phyloP scores from a whole-genome alignment of 1,284 basidiomycete genomes.

The Cutaneotrichosporon sp. region DNA sequence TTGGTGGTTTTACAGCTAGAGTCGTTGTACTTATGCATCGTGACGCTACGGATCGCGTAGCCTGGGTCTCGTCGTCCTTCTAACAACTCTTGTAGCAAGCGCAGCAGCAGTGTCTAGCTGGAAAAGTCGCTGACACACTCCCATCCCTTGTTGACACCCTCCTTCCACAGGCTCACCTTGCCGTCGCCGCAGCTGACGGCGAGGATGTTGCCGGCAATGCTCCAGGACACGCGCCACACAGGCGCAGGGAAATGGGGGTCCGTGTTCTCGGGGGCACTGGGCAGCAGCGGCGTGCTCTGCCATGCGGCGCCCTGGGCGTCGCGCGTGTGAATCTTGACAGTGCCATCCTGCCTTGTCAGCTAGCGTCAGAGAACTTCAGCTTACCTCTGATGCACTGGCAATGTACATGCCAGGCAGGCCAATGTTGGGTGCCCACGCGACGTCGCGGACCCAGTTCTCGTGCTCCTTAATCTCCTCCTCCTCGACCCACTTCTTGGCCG shows the following conservation, averaged over 20 bases:
- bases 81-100: too few relatives aligned
- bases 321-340: conserved; percentile 92
- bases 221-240: conserved; percentile 97
- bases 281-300: conserved; percentile 79
- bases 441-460: conserved; percentile 95
- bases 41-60: conserved; percentile 1
- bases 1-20: background rate
- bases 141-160: conserved; percentile 92
- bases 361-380: conserved; percentile 22
- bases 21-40: conserved; percentile 18
- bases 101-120: conserved; percentile 51
- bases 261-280: conserved; percentile 51
- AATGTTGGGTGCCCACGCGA: conserved; percentile 95
- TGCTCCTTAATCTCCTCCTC: conserved; percentile 86
- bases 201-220: conserved; percentile 88
- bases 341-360: conserved; percentile 61
- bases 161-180: conserved; percentile 97
- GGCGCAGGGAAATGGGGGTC: conserved; percentile 84
- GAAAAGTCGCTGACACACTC: conserved; percentile 93
- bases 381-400: conserved; percentile 84
- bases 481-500: conserved; percentile 66
- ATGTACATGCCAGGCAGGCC: conserved; percentile 91
- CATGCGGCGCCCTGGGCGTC: conserved; percentile 71
- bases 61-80: background rate
- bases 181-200: conserved; percentile 98